These are phyloP conservation scores for Tothia fuscella DNA, from an alignment of 2,329 filamentous ascomycete species.

Conservation along the genomic window DNA sequence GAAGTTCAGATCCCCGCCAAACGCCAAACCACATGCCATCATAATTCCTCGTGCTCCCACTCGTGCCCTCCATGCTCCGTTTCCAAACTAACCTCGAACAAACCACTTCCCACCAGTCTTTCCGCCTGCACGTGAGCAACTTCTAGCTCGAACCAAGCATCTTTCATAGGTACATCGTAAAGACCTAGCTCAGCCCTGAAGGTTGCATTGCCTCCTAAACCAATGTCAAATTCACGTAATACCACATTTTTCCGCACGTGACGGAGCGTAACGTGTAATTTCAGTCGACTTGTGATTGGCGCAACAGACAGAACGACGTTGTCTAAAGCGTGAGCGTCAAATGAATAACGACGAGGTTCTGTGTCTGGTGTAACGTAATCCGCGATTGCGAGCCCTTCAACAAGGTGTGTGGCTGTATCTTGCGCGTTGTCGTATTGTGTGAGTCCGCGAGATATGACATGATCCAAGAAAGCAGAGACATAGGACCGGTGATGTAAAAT, in stretches of 20 bases:
- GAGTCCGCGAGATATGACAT: conserved; percentile 16
- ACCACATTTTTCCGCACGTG: conserved; percentile 16
- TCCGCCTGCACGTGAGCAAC: conserved; percentile 14
- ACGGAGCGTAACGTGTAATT: conserved; percentile 13
- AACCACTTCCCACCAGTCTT: conserved; percentile 14
- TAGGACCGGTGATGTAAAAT: conserved; percentile 13
- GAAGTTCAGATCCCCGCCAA: not conserved
- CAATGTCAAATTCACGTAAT: conserved; percentile 14
- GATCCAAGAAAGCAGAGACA: conserved; percentile 14
- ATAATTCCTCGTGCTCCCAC: conserved; percentile 1
- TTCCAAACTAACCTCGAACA: conserved; percentile 18
- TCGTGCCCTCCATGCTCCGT: conserved; percentile 11
- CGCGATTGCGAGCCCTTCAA: conserved; percentile 15
- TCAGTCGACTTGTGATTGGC: conserved; percentile 13
- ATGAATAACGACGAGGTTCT: conserved; percentile 16
- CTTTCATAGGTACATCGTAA: conserved; percentile 15
- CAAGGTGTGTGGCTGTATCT: conserved; percentile 16
- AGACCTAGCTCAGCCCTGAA: conserved; percentile 15
- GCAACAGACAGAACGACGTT: conserved; percentile 15
- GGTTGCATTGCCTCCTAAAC: conserved; percentile 14
- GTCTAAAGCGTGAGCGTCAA: conserved; percentile 14
- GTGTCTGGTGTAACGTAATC: conserved; percentile 15
- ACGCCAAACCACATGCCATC: not conserved
- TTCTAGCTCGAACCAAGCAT: conserved; percentile 19
- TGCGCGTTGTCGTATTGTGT: conserved; percentile 17